Percentiles rank a stretch among this genome's conserved stretches.
These are phyloP conservation scores for Phoma sp. DNA, from an alignment of 2,329 filamentous ascomycete genomes.

Conservation along the genomic window DNA sequence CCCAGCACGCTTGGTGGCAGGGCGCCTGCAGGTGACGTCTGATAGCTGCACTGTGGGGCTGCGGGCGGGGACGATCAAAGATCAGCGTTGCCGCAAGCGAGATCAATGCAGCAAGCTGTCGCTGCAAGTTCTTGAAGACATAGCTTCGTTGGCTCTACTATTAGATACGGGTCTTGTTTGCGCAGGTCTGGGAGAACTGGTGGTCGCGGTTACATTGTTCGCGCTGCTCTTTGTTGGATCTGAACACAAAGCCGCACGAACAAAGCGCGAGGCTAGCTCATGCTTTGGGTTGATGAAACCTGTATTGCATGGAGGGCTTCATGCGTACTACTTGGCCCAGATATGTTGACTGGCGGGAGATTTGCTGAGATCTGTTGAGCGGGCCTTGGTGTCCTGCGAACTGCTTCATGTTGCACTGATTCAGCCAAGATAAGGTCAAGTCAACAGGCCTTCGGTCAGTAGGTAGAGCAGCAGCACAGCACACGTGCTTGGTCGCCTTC, in stretches of 20 bases:
- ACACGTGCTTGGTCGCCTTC: not conserved
- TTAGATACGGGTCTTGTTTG: not conserved
- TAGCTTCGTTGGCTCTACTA: not conserved
- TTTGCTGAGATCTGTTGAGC: not conserved
- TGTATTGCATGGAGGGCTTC: not conserved
- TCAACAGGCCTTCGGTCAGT: not conserved
- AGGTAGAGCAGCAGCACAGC: not conserved
- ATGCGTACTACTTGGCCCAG: not conserved
- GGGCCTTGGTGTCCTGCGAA: not conserved
- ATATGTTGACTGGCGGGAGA: not conserved
- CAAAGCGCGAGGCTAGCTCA: not conserved
- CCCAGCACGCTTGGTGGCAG: conserved; percentile 18
- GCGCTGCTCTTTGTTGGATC: not conserved
- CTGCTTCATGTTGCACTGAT: not conserved
- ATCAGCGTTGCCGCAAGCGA: conserved; percentile 18
- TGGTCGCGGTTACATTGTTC: not conserved
- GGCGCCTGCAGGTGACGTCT: conserved; percentile 22
- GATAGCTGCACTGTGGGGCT: conserved; percentile 18
- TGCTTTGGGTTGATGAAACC: not conserved
- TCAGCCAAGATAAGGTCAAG: not conserved
- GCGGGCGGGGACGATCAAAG: conserved; percentile 15
- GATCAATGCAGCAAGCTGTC: conserved; percentile 4
- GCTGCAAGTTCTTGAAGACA: not conserved
- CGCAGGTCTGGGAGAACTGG: not conserved
- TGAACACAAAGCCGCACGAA: not conserved